Base-by-base conservation (phyloP, 2,329 filamentous ascomycete species). In the Fonsecaea erecta region DNA sequence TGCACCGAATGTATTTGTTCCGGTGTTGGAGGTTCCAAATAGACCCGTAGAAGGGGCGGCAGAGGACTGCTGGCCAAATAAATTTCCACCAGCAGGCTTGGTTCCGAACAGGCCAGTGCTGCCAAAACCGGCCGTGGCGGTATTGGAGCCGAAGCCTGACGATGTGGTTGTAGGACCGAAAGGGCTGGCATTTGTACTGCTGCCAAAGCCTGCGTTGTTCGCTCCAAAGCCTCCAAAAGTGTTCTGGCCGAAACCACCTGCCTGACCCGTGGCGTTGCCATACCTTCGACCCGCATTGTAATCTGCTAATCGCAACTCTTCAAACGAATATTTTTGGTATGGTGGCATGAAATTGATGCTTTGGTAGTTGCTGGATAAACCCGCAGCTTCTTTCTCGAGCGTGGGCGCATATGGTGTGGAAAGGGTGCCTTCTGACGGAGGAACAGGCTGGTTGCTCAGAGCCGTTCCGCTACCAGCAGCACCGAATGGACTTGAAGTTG, bases 231-330 rank as follows among this genome's bases (percentile, higher is more conserved):
- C 74, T 26, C 78, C 81, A 65, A 83, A 83, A 5, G 74, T 77
- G 66, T 84, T 86, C 71, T 81, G 84, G 18, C 93, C 94, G 77
- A 97, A 97, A 7, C 90, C 91, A 64, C 93, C 93, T 53, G 87
- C 82, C 70, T 93, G 90, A 32, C 92, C 92, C 67, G 90, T 92
- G 48, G 86, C 85, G 77, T 94, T 96, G 35, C 93, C 95, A 75
- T 86, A 92, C 60, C 90, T 89, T 65, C 93, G 88, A 57, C 93
- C 93, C 77, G 93, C 90, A 65, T 89, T 86, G 76, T 99, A 99
- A 77, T 99, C 95, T 52, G 88, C 92, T 67, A 96, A 78, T 74
- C 91, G 85, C 60, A 95, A 79, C 77, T 95, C 90, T 74, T 90
- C 95, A n/a, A 91, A 86, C 9, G 94, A 97, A 82, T 90, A 98